Conservation (phyloP, 805 yeast genomes). For the Pichia manshurica region DNA sequence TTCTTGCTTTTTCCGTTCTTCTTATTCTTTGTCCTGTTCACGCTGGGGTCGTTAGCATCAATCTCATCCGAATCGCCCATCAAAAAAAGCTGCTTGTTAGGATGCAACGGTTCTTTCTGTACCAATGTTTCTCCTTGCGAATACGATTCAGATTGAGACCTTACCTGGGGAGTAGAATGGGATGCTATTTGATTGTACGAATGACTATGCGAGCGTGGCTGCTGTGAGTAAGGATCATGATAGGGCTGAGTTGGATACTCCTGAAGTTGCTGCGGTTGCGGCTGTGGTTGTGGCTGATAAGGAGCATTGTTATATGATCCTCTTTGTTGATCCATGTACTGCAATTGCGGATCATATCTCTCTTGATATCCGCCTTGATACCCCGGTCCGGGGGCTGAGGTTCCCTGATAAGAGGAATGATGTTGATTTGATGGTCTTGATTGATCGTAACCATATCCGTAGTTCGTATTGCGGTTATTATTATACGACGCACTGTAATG, state of each 20-base stretch:
- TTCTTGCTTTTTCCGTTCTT: neutral
- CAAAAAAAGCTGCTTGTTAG: slow-evolving; percentile 3
- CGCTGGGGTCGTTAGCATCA: too few species aligned
- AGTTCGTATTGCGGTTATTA: slow-evolving; percentile 5
- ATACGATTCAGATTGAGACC: slow-evolving; percentile 1
- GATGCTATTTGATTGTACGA: neutral
- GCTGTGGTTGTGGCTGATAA: neutral
- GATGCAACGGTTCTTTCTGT: slow-evolving; percentile 1
- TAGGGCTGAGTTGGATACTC: neutral
- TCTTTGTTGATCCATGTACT: slow-evolving; percentile 3
- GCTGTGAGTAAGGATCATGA: neutral
- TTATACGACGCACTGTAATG: slow-evolving; percentile 4
- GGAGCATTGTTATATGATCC: slow-evolving; percentile 1
- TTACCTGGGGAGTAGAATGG: neutral
- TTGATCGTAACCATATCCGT: neutral
- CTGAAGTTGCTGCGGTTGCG: neutral
- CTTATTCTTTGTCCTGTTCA: neutral
- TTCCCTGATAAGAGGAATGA: neutral
- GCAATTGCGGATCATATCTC: neutral
- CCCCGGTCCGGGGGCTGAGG: neutral
- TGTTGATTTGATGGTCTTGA: neutral
- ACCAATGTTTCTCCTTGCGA: neutral
- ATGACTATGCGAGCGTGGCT: neutral
- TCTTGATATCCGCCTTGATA: slow-evolving; percentile 2
- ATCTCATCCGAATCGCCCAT: slow-evolving; percentile 4